Evolutionary conservation across 768 basidiomycete species (phyloP).

Genomic region (Amanita jacksonii): DNA sequence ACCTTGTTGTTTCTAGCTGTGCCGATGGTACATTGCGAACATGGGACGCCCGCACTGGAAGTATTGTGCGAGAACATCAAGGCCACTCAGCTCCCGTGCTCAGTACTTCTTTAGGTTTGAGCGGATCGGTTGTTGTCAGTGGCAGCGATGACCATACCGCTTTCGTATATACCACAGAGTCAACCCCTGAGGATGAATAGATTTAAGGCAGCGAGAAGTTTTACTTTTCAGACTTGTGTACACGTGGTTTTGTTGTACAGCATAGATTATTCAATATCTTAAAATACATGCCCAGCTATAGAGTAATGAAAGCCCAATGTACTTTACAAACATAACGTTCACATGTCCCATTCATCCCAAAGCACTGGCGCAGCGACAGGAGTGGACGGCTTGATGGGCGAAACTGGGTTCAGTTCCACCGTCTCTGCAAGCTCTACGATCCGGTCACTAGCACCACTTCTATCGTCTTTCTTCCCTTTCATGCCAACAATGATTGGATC

Average conservation of each 20-base stretch:
- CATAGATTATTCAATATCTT: too few species aligned
- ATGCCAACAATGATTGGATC: slow-evolving; percentile 54
- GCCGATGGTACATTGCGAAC: slow-evolving; percentile 82
- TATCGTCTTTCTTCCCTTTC: slow-evolving; percentile 50
- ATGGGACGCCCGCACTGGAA: slow-evolving; percentile 88
- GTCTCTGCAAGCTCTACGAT: slow-evolving; percentile 67
- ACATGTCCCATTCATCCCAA: slow-evolving; percentile 79
- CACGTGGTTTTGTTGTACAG: too few species aligned
- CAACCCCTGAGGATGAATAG: slow-evolving; percentile 28
- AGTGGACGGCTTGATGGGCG: slow-evolving; percentile 17
- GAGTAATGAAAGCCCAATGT: background rate
- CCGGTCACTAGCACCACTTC: slow-evolving; percentile 47
- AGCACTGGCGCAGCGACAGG: slow-evolving; percentile 20
- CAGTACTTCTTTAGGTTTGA: slow-evolving; percentile 58
- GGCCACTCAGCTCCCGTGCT: slow-evolving; percentile 79
- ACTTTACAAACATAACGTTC: slow-evolving; percentile 1
- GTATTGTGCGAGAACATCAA: slow-evolving; percentile 65
- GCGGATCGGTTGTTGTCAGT: slow-evolving; percentile 70
- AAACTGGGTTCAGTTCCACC: slow-evolving; percentile 30
- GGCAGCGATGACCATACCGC: slow-evolving; percentile 88
- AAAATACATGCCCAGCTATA: too few species aligned
- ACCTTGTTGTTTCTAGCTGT: slow-evolving; percentile 78
- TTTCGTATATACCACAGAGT: slow-evolving; percentile 70
- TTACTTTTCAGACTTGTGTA: too few species aligned
- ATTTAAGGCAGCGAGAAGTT: too few species aligned